Base-by-base conservation (phyloP, 2,329 filamentous ascomycete species). In the Hypoxylon sp. region DNA sequence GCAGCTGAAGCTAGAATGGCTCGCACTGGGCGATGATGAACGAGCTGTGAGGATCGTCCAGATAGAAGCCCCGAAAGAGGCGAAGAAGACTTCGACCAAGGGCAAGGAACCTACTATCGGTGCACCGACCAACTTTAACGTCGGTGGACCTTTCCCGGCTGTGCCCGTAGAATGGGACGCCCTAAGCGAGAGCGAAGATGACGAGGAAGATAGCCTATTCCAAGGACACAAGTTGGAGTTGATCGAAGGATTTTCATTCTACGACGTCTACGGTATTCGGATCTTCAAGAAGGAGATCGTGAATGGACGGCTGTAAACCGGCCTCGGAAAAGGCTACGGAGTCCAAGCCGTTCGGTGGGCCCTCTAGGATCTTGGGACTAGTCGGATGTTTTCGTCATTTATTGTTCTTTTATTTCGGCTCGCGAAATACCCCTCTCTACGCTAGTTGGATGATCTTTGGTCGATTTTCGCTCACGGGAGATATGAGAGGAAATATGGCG, bases 201-300 rank as follows among this genome's bases (percentile, higher is more conserved):
- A 78, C 19, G 76, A 79, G 2, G 76, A 75, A 1, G 71, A 72
- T n/a, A 62, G 60, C 2, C 41, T 43, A 2, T 53, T 63, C 13
- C 66, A 69, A 0, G 71, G 68, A 3, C 53, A 75, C 34, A 81
- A 77, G 66, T 74, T 84, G 5, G 79, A 82, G 64, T 77, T 80
- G 6, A 65, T 81, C 2, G 80, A 83, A 17, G 76, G 75, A 2
- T 72, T 82, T 7, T 75, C 76, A 5, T 84, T 84, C 66, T 82
- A 80, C 52, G 82, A 86, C 49, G 76, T 85, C 5, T 77, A 69
- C 68, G 86, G 81, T 0, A 81, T 89, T 36, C 81, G 81, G 67
- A 89, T 90, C 53, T 90, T 89, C 69, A 82, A 86, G 71, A 89
- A 88, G 76, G 86, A 89, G 73, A 77, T 89, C 52, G 79, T 84